Conservation (phyloP, 345 rosid genomes). For the Brassica incana region DNA sequence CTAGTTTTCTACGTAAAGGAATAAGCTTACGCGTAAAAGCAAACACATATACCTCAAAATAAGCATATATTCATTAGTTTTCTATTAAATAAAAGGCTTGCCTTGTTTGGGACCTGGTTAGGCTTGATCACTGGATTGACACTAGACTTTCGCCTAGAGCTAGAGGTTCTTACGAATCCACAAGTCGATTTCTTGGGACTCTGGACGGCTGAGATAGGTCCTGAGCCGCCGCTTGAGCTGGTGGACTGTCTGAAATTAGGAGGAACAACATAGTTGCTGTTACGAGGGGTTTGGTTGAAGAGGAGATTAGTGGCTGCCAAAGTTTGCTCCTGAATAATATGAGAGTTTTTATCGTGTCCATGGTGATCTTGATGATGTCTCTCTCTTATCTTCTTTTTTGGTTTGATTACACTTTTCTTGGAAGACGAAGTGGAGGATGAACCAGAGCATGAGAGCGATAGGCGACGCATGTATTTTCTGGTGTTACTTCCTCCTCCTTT, state of each 20-base stretch:
- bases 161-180: constrained; percentile 64
- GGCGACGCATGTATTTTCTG: constrained; percentile 27
- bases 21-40: not conserved
- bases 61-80: not conserved
- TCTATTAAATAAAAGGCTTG: constrained; percentile 23
- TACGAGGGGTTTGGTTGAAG: constrained; percentile 61
- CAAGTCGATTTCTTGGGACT: constrained; percentile 55
- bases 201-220: constrained; percentile 45
- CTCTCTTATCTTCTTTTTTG: constrained; percentile 42
- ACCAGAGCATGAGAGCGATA: constrained; percentile 38
- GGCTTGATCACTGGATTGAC: constrained; percentile 84
- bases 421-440: constrained; percentile 37
- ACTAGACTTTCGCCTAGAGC: constrained; percentile 80
- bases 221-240: constrained; percentile 17
- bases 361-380: constrained; percentile 38
- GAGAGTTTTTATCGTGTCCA: constrained; percentile 48
- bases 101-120: constrained; percentile 88
- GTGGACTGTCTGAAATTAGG: constrained; percentile 77
- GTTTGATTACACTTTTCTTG: constrained; percentile 32
- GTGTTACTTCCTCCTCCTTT: constrained; percentile 27
- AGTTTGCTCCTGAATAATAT: constrained; percentile 63
- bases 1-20: too few species aligned
- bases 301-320: constrained; percentile 76
- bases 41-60: not conserved
- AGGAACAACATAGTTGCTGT: constrained; percentile 42